These are phyloP conservation scores for Triangularia verruculosa DNA, from an alignment of 2,329 filamentous ascomycete genomes.

Conservation along the genomic window DNA sequence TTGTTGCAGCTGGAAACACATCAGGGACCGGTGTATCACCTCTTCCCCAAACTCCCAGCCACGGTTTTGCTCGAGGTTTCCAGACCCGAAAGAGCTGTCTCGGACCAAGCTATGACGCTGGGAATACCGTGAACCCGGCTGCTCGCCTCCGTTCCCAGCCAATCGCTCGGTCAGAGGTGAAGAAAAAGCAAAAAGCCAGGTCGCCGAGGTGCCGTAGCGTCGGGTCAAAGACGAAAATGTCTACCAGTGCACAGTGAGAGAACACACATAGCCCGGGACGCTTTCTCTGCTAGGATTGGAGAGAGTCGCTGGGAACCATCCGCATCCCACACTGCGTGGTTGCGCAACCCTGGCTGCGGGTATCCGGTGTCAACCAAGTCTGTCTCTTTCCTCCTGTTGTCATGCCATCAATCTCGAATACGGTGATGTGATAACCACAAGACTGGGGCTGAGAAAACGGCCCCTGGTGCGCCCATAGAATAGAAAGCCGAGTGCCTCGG, in stretches of 20 bases:
- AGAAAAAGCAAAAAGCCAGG: not conserved
- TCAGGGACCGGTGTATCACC: not conserved
- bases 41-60: not conserved
- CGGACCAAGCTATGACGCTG: not conserved
- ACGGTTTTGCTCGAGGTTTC: not conserved
- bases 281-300: not conserved
- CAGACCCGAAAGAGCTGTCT: not conserved
- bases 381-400: not conserved
- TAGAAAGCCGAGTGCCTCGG: too few relatives aligned
- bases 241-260: not conserved
- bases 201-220: constrained; percentile 3
- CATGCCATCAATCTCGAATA: not conserved
- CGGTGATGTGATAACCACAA: not conserved
- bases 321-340: not conserved
- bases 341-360: not conserved
- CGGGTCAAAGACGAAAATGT: not conserved
- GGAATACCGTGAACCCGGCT: not conserved
- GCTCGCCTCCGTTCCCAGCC: too few relatives aligned
- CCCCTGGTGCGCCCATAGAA: too few relatives aligned
- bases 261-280: not conserved
- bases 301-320: not conserved
- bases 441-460: not conserved
- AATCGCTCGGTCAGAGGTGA: not conserved
- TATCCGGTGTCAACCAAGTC: not conserved
- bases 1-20: not conserved